Percentiles rank a stretch among this genome's conserved stretches.
Conservation (phyloP, 345 rosid species). For the Combretum micranthum region DNA sequence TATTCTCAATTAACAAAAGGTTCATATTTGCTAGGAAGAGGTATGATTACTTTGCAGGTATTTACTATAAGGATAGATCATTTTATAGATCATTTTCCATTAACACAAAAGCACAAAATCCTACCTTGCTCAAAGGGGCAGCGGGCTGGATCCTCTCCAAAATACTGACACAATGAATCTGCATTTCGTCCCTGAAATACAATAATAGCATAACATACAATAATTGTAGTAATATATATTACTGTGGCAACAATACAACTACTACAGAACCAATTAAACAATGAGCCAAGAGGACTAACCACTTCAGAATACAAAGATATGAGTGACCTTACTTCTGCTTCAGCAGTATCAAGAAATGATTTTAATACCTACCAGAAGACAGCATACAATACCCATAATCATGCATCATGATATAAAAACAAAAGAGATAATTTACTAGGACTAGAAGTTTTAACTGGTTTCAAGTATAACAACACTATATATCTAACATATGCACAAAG, state of each 20-base stretch:
- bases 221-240: background rate
- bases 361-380: slow-evolving; percentile 52
- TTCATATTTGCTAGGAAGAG: no score
- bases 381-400: background rate
- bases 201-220: slow-evolving; percentile 2
- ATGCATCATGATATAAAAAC: background rate
- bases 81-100: background rate
- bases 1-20: no score
- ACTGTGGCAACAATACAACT: background rate
- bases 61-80: background rate
- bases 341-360: slow-evolving; percentile 78
- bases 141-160: slow-evolving; percentile 96
- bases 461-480: no score
- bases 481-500: no score
- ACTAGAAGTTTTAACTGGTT: no score
- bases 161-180: slow-evolving; percentile 89
- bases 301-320: slow-evolving; percentile 74
- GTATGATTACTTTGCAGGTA: no score
- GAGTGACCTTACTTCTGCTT: slow-evolving; percentile 80
- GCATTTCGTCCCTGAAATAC: slow-evolving; percentile 84
- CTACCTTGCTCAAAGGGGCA: slow-evolving; percentile 99
- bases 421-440: background rate
- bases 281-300: slow-evolving; percentile 37
- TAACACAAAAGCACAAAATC: background rate
- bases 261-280: background rate